A percentile compares a stretch with the other conserved stretches of the same genome.
Conservation (phyloP, 768 basidiomycete species). For the Leccinum aurantiacum region DNA sequence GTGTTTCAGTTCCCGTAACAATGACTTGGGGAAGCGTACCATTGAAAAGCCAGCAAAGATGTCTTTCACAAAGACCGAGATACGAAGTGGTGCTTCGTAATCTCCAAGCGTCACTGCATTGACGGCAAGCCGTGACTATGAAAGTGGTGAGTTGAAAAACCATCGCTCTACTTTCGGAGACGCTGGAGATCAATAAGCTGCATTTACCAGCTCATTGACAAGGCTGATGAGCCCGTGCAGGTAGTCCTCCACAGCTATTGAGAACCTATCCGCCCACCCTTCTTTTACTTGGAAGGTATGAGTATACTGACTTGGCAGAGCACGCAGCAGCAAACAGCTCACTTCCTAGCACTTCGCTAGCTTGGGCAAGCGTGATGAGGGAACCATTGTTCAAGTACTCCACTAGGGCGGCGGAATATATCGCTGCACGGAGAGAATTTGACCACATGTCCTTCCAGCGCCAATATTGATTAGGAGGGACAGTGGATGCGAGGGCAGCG, state of each 20-base stretch:
- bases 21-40: slow-evolving; percentile 38
- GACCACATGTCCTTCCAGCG: slow-evolving; percentile 85
- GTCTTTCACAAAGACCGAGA: slow-evolving; percentile 78
- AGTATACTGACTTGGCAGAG: slow-evolving; percentile 5
- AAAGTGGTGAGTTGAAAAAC: slow-evolving; percentile 8
- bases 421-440: slow-evolving; percentile 61
- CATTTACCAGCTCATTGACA: slow-evolving; percentile 75
- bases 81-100: slow-evolving; percentile 75
- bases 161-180: background rate
- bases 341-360: slow-evolving; percentile 66
- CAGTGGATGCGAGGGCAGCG: slow-evolving; percentile 51
- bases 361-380: slow-evolving; percentile 56
- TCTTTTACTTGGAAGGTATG: slow-evolving; percentile 51
- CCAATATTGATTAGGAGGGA: slow-evolving; percentile 78
- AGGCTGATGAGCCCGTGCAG: slow-evolving; percentile 76
- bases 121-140: slow-evolving; percentile 73
- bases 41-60: slow-evolving; percentile 82
- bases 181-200: background rate
- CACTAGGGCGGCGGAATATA: slow-evolving; percentile 65
- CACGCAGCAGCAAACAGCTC: slow-evolving; percentile 30
- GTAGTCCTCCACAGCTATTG: slow-evolving; percentile 73
- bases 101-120: slow-evolving; percentile 83
- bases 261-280: slow-evolving; percentile 67
- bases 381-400: slow-evolving; percentile 61
- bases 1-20: slow-evolving; percentile 4